These are phyloP conservation scores for Opeltia flavorubescens DNA, from an alignment of 495 filamentous ascomycete genomes.

Conservation along the genomic window DNA sequence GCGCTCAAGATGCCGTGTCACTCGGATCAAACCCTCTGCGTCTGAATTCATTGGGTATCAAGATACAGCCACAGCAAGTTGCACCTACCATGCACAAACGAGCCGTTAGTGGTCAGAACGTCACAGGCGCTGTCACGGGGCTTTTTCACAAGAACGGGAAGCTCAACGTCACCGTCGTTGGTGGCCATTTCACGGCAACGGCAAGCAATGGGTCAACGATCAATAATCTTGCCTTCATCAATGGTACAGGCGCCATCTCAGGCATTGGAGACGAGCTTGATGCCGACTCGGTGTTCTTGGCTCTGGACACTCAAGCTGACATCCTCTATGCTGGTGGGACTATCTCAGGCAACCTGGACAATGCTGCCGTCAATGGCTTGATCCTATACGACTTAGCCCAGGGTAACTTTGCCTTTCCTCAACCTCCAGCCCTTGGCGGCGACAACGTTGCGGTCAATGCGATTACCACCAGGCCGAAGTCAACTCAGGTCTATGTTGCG, in stretches of 20 bases:
- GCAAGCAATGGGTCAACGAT: slow-evolving; percentile 55
- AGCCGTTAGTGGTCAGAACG: slow-evolving; percentile 33
- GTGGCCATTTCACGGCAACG: slow-evolving; percentile 69
- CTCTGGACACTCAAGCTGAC: slow-evolving; percentile 52
- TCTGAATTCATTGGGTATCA: slow-evolving; percentile 42
- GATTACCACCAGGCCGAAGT: slow-evolving; percentile 51
- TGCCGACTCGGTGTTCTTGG: slow-evolving; percentile 56
- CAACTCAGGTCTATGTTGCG: slow-evolving; percentile 67
- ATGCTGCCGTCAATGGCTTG: slow-evolving; percentile 54
- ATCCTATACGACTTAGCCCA: slow-evolving; percentile 61
- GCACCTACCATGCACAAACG: slow-evolving; percentile 38
- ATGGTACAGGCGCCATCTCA: slow-evolving; percentile 37
- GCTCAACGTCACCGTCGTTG: slow-evolving; percentile 74
- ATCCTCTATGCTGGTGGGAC: slow-evolving; percentile 71
- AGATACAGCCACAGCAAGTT: slow-evolving; percentile 32
- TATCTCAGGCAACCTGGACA: slow-evolving; percentile 54
- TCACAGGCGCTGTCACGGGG: slow-evolving; percentile 57
- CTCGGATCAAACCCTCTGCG: slow-evolving; percentile 39
- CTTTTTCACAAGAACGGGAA: slow-evolving; percentile 54
- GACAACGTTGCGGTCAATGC: slow-evolving; percentile 56
- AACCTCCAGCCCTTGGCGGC: slow-evolving; percentile 60
- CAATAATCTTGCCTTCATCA: slow-evolving; percentile 64
- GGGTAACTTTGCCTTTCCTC: slow-evolving; percentile 40
- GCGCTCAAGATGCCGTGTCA: slow-evolving; percentile 53
- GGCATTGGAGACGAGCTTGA: slow-evolving; percentile 56